Evolutionary conservation across 2,329 filamentous ascomycete species (phyloP), one percentile per base, ranked within the genome.

Genomic region (Scopulariopsis brevicaulis): DNA sequence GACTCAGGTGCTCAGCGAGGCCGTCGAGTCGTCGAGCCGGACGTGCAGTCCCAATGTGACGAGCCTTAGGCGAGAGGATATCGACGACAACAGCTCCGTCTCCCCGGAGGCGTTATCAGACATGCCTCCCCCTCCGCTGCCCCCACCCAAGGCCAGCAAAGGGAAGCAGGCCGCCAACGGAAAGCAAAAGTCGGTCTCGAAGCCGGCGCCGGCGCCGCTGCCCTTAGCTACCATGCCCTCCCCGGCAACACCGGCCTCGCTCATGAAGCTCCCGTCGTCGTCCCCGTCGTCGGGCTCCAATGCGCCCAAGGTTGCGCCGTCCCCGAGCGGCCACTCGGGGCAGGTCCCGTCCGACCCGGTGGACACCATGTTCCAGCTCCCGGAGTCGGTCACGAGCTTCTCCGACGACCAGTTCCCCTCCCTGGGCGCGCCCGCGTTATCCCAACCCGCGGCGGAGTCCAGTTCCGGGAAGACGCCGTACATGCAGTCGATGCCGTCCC

Each of bases 191-290:
- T 50, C 46, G 20, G 46, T 11, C 22, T 22, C 46, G 20, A 50
- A 50, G 12, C 46, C 46, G 10, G 46, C 46, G 8, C 53, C 55
- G 4, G 46, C 46, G 8, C 53, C 55, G 8, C 57, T 57, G 12
- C 51, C 54, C 18, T 50, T 54, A 10, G 54, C 56, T 24, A 43
- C 51, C 51, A 61, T 60, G 59, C 65, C 66, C 4, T 59, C 61
- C 56, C 89, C 89, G 12, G 91, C 90, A 1, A 96, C 91, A 0
- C 91, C 91, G 1, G 90, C 92, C 10, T 96, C 91, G 7, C 73
- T 96, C 59, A 96, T 96, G 88, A 87, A 84, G 65, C 77, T 93
- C 51, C 79, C 77, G 3, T 77, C 79, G 28, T 80, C 80, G 65
- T 76, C 55, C 18, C 40, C 40, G 40, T 46, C 40, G 28, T 56